phyloP scores from a whole-genome alignment of 208 protist species.

The Leishmania arabica region DNA sequence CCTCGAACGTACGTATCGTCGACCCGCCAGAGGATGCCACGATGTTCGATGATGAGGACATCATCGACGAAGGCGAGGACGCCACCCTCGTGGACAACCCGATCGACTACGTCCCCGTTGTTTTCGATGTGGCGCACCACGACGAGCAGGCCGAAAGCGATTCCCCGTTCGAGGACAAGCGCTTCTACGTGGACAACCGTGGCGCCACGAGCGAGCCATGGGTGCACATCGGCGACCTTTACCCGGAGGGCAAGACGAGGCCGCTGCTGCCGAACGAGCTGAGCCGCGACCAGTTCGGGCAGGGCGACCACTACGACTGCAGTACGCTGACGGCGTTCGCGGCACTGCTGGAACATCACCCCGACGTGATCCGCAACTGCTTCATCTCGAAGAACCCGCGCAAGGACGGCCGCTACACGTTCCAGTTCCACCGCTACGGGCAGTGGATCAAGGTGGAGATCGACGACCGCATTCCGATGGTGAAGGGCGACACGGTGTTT shows the following conservation, averaged over 20 bases:
- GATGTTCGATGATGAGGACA: conserved; percentile 81
- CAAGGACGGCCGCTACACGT: conserved; percentile 27
- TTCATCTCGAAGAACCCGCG: conserved; percentile 52
- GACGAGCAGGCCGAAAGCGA: conserved; percentile 45
- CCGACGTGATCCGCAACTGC: conserved; percentile 58
- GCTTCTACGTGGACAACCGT: conserved; percentile 53
- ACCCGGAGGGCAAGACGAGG: conserved; percentile 56
- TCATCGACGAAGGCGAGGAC: conserved; percentile 72
- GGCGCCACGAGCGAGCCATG: conserved; percentile 49
- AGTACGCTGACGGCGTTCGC: conserved; percentile 55
- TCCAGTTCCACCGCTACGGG: conserved; percentile 14
- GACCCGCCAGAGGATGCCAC: conserved; percentile 59
- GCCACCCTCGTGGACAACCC: conserved; percentile 27
- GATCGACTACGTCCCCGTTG: conserved; percentile 62
- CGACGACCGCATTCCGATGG: conserved; percentile 61
- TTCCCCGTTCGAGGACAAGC: conserved; percentile 56
- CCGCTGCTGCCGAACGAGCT: conserved; percentile 55
- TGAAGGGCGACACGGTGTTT: conserved; percentile 62
- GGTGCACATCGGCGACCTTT: conserved; percentile 73
- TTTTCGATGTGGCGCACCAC: conserved; percentile 33
- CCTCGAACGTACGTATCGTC: conserved; percentile 57
- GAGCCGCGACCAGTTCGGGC: conserved; percentile 54
- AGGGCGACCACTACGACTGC: conserved; percentile 68
- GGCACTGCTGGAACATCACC: conserved; percentile 46
- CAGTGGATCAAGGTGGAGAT: conserved; percentile 51